Percentiles rank a stretch among this genome's conserved stretches.
phyloP scores from a whole-genome alignment of 805 yeast genomes.

The Candida montana region DNA sequence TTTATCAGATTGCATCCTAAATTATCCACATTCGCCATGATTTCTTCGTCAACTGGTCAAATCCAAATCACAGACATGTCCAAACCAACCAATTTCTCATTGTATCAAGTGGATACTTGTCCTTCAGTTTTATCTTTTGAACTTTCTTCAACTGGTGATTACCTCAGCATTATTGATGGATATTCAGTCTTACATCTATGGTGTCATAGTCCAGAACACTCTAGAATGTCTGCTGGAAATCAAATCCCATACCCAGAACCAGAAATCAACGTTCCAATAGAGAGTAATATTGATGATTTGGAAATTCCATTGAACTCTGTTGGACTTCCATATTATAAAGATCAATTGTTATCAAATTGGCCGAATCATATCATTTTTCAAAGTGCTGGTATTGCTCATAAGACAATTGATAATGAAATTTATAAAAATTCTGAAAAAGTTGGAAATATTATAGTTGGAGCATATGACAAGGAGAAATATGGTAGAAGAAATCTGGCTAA shows the following conservation, averaged over 20 bases:
- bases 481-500: constrained; percentile 50
- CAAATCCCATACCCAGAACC: constrained; percentile 56
- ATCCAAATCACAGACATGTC: constrained; percentile 79
- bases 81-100: constrained; percentile 61
- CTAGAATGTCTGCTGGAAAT: constrained; percentile 35
- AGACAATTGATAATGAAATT: constrained; percentile 42
- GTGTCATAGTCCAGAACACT: constrained; percentile 46
- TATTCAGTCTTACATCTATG: constrained; percentile 46
- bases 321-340: constrained; percentile 85
- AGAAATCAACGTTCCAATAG: constrained; percentile 29
- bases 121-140: constrained; percentile 28
- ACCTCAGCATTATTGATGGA: constrained; percentile 60
- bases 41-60: constrained; percentile 74
- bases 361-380: constrained; percentile 57
- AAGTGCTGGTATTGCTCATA: constrained; percentile 57
- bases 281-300: constrained; percentile 36
- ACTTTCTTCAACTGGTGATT: constrained; percentile 62
- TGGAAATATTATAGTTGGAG: constrained; percentile 37
- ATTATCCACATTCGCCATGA: constrained; percentile 67
- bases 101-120: constrained; percentile 62
- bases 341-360: constrained; percentile 76
- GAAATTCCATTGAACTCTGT: constrained; percentile 58
- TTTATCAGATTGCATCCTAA: constrained; percentile 84
- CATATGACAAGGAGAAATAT: constrained; percentile 51
- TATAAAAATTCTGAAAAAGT: constrained; percentile 31